A percentile compares a stretch with the other conserved stretches of the same genome.
These are phyloP conservation scores for Phytophthora ramorum DNA, from an alignment of 352 stramenopile species.

Conservation along the genomic window DNA sequence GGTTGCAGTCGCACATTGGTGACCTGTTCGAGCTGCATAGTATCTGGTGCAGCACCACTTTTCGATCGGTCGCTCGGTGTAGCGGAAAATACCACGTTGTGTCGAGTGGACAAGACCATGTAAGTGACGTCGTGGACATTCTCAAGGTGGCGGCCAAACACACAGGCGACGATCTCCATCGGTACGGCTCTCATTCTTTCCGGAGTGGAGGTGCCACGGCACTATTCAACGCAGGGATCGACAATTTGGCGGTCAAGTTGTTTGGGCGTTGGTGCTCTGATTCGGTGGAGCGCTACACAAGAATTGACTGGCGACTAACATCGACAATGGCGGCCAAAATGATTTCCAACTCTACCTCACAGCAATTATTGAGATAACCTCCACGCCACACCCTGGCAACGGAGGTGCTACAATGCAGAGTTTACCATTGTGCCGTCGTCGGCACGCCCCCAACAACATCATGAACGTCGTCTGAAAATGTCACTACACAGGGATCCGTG, in stretches of 20 bases:
- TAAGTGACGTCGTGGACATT: neutral
- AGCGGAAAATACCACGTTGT: neutral
- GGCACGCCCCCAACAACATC: conserved; percentile 10
- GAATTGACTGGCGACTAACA: neutral
- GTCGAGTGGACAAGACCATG: too few relatives aligned
- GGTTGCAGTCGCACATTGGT: conserved; percentile 14
- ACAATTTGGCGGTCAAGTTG: neutral
- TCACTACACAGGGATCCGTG: too few relatives aligned
- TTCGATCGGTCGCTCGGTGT: too few relatives aligned
- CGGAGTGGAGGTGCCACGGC: conserved; percentile 1
- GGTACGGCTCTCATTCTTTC: conserved; percentile 8
- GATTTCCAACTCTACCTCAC: neutral
- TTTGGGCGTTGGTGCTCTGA: conserved; percentile 3
- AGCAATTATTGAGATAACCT: neutral
- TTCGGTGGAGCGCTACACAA: neutral
- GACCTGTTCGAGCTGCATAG: conserved; percentile 4
- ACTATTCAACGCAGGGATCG: conserved; percentile 2
- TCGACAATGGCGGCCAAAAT: neutral
- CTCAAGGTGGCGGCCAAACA: neutral
- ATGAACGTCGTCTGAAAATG: too few relatives aligned
- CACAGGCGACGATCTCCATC: neutral
- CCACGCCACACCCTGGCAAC: conserved; percentile 11
- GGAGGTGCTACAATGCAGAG: conserved; percentile 2
- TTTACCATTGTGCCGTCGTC: neutral
- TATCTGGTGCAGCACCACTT: conserved; percentile 3